Base-by-base conservation (phyloP, 1,139 yeast genomes). In the Pichia sp. region DNA sequence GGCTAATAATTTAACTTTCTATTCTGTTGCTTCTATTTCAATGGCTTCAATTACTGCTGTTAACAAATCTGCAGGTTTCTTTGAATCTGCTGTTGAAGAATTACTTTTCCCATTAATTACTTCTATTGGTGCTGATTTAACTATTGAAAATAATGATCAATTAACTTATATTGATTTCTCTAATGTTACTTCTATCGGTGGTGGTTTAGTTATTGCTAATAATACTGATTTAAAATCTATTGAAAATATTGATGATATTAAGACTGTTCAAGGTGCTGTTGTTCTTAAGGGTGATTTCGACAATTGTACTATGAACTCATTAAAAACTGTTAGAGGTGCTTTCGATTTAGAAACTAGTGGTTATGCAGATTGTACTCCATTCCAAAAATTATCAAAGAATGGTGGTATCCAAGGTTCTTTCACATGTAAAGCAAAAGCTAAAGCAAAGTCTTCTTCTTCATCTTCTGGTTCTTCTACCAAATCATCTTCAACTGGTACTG, bases 371-470 rank as follows among this genome's bases (percentile, higher is more conserved):
- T 92, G 97, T 79, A 69, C 75, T 57, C 74, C 78, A 53, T 88
- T 88, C 77, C 78, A 83, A 70, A 66, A 69, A 53, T 75, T 83
- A 67, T 78, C 81, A 73, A 70, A 72, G 64, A 75, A 77, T 61
- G 92, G 94, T 71, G 86, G 78, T 66, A 79, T 90, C 68, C 87
- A 81, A 73, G 97, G 97, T 79, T 89, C 88, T 61, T 89, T 79
- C 75, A 80, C 76, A 63, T 90, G 97, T 78, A 78, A 69, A 51
- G 72, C 72, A 58, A 62, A 73, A 47, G 62, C 74, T 56, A 65
- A 76, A 46, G 56, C 71, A 39, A 56, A 73, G 41, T 72, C 83
- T 52, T 66, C 78, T 48, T 62, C 75, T 43, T 60, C 66, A 46
- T 57, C 71, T 44, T 57, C 71, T 40, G 25, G 83, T 51, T 66